Base-by-base conservation (phyloP, 1,139 yeast species). In the Candida neerlandica region DNA sequence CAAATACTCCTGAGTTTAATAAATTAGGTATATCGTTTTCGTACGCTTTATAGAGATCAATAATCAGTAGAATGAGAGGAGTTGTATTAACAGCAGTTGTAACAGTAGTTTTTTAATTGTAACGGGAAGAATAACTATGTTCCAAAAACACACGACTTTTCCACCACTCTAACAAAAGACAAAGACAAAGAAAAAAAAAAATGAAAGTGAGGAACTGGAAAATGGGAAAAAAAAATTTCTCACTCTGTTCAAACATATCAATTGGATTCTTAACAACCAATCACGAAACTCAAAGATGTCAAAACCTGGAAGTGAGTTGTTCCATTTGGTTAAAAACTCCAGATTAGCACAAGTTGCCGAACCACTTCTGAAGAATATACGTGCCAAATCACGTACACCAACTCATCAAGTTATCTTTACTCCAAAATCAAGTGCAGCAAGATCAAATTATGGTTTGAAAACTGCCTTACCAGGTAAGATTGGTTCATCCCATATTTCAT, bases 271-370 rank as follows among this genome's bases (percentile, higher is more conserved):
- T n/a, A n/a, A 15, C 37, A 14, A 30, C 38, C 29, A 41, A 21
- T n/a, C 38, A 19, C 5, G 23, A 14, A 21, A n/a, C 2, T 23
- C 27, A 12, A 34, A 46, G 38, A 48, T 41, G 46, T 19, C 27
- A 23, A 7, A 45, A 48, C 27, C 27, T 7, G 44, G 43, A 34
- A 46, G 43, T 41, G 58, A 54, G 42, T 41, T 75, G 51, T 70
- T 58, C 60, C 65, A 65, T 59, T 66, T 76, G 60, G 64, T 76
- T 57, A 73, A 66, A 58, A 69, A 70, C 65, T 74, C 80, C 48
- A 72, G 66, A 66, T 63, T 75, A 53, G 74, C 80, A 15, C 81
- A 76, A 59, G 80, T 76, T 51, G 80, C 81, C 27, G 69, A 64
- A 27, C 81, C 81, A 4, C 66, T 72, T 52, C 62, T 61, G 60